Conservation (phyloP, 2,329 filamentous ascomycete species). For the Xylaria sp. region DNA sequence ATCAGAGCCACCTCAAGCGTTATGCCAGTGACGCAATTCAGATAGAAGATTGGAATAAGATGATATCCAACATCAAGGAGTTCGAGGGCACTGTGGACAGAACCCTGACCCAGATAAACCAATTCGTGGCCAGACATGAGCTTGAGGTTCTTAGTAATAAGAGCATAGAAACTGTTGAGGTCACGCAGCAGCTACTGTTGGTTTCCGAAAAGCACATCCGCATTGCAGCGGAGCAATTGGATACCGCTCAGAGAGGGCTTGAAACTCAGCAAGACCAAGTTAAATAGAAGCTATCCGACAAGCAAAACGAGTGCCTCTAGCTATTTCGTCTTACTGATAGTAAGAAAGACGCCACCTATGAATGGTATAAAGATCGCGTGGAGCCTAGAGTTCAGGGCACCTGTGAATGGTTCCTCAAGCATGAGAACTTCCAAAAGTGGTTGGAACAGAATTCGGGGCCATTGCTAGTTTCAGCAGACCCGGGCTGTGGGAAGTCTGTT, state of each 20-base stretch:
- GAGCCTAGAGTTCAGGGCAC: conserved; percentile 27
- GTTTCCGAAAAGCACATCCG: conserved; percentile 6
- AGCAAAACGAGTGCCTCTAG: conserved; percentile 17
- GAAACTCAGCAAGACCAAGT: conserved; percentile 22
- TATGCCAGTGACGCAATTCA: conserved; percentile 36
- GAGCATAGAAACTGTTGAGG: neutral
- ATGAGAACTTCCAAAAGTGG: conserved; percentile 27
- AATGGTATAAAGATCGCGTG: conserved; percentile 36
- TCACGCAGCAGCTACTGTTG: conserved; percentile 11
- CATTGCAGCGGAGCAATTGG: conserved; percentile 12
- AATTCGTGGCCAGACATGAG: neutral
- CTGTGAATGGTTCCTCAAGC: conserved; percentile 30
- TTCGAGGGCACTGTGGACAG: conserved; percentile 11
- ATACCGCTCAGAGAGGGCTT: neutral
- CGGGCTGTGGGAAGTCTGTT: conserved; percentile 37
- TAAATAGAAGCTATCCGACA: conserved; percentile 13
- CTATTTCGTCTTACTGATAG: conserved; percentile 26
- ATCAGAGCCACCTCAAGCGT: conserved; percentile 32
- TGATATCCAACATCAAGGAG: conserved; percentile 29
- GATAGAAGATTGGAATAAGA: conserved; percentile 40
- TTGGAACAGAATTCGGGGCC: conserved; percentile 25
- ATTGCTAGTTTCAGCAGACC: conserved; percentile 35
- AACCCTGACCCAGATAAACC: conserved; percentile 18
- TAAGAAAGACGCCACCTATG: conserved; percentile 25
- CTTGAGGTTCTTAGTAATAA: conserved; percentile 15